Percentiles rank a stretch among this genome's conserved stretches.
phyloP scores from a whole-genome alignment of 352 stramenopile species.

The Pythium dissimile region DNA sequence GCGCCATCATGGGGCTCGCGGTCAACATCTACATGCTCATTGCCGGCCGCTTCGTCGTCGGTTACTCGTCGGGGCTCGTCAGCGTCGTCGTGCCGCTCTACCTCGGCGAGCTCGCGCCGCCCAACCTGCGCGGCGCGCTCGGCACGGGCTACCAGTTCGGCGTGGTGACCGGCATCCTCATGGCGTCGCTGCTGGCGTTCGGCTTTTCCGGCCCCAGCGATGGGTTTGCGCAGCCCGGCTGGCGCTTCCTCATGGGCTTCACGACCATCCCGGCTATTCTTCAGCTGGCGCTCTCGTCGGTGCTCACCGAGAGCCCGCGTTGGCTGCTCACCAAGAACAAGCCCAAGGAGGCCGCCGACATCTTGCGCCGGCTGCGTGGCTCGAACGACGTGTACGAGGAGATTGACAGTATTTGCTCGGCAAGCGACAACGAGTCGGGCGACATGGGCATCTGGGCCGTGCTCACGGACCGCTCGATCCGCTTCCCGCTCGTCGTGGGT shows the following conservation, averaged over 20 bases:
- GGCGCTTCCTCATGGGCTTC: conserved; percentile 45
- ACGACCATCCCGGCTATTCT: conserved; percentile 34
- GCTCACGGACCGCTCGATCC: conserved; percentile 33
- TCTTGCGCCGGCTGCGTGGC: conserved; percentile 38
- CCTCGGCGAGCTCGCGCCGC: conserved; percentile 38
- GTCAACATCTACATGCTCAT: conserved; percentile 49
- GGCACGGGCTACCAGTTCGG: conserved; percentile 46
- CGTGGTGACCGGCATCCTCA: conserved; percentile 40
- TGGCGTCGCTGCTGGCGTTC: conserved; percentile 37
- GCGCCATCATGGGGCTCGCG: conserved; percentile 38
- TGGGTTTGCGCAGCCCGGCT: conserved; percentile 31
- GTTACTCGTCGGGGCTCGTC: conserved; percentile 34
- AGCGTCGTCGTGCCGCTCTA: conserved; percentile 48
- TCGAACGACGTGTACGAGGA: conserved; percentile 47
- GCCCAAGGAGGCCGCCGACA: conserved; percentile 40
- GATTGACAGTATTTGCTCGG: conserved; percentile 49
- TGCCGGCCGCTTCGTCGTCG: conserved; percentile 36
- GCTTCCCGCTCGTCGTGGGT: conserved; percentile 36
- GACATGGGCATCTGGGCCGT: conserved; percentile 43
- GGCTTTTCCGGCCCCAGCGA: conserved; percentile 32
- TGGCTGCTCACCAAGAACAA: conserved; percentile 46
- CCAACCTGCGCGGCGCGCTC: conserved; percentile 37
- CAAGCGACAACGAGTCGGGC: conserved; percentile 41
- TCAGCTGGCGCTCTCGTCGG: conserved; percentile 36
- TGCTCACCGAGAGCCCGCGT: conserved; percentile 36